Conservation (phyloP, 306 rosid genomes). For the Vicia faba region DNA sequence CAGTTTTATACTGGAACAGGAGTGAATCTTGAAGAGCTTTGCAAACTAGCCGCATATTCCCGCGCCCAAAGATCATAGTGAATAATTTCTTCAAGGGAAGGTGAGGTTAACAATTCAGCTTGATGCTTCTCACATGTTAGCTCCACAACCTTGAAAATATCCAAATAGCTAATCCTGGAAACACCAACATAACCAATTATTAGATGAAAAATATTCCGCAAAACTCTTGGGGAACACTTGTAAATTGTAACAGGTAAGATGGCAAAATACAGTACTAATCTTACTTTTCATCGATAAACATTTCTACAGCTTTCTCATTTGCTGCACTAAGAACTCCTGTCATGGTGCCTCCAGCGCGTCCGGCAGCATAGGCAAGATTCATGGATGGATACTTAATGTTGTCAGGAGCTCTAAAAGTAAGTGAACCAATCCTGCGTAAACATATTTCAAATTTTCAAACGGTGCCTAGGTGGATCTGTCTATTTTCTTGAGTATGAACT, state of each 20-base stretch:
- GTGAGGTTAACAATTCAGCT: conserved; percentile 60
- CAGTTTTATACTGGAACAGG: conserved; percentile 65
- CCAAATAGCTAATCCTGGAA: conserved; percentile 87
- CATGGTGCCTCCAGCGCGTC: conserved; percentile 99
- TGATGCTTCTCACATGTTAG: conserved; percentile 82
- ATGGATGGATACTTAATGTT: conserved; percentile 91
- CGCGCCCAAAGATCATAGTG: conserved; percentile 93
- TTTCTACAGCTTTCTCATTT: conserved; percentile 95
- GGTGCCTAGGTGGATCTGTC: conserved; percentile 7
- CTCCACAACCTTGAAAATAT: conserved; percentile 93
- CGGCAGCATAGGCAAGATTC: conserved; percentile 96
- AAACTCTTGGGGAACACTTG: not conserved
- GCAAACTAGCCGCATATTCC: conserved; percentile 69
- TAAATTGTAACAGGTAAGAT: not conserved
- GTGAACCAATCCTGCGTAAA: conserved; percentile 86
- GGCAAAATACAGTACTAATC: conserved; percentile 29
- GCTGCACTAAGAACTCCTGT: conserved; percentile 99
- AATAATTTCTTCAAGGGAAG: conserved; percentile 92
- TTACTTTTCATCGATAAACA: conserved; percentile 92
- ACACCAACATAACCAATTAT: conserved; percentile 15
- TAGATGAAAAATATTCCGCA: not conserved
- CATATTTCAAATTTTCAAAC: conserved; percentile 31
- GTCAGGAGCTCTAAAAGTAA: conserved; percentile 90
- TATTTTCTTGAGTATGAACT: conserved; percentile 5
- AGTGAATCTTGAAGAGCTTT: conserved; percentile 42